Base-by-base conservation (phyloP, 768 basidiomycete genomes). In the Hypholoma fasciculare region DNA sequence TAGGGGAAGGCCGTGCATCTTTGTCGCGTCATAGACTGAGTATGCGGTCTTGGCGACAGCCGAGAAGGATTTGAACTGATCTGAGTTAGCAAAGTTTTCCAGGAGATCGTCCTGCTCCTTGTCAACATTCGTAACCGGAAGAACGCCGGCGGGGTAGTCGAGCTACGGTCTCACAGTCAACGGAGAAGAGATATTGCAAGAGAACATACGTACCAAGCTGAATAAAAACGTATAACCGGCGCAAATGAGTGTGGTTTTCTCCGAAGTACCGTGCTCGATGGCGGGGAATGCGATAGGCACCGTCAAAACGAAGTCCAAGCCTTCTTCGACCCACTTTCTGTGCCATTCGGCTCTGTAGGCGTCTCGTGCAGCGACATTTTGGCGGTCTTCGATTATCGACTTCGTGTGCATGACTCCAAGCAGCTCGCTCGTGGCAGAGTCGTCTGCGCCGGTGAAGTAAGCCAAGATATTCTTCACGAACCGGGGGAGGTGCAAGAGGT, bases 1-100 rank as follows among this genome's bases (percentile, higher is more conserved):
- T 1, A 90, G 66, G 0, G 89, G 88, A 4, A 89, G 72, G 7
- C 88, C 88, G 56, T 85, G 78, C 85, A 89, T 88, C 58, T 79
- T 77, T 13, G 81, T 72, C 1, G 82, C 77, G 50, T 89, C 79
- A 52, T 90, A 91, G 1, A 79, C 76, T 0, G 74, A 67, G 60
- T 77, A 81, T 2, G 77, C 79, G n/a, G 62, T 65, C 60, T 74
- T 72, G 8, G 73, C 75, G 13, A 75, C 67, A 12, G 63, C 46
- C 40, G 74, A 73, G 68, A 77, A 68, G 11, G 64, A 59, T 38
- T 64, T 63, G 59, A 71, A 79, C 54, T 71, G 61, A 1, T 67
- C 57, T 0, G 76, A 70, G 2, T 71, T 30, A 27, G 65, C 56
- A 58, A 81, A 81, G 3, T 73, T 66, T 4, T 36, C 34, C 6